A percentile compares a stretch with the other conserved stretches of the same genome.
These are phyloP conservation scores for Phialophora chinensis DNA, from an alignment of 2,329 filamentous ascomycete genomes.

Conservation along the genomic window DNA sequence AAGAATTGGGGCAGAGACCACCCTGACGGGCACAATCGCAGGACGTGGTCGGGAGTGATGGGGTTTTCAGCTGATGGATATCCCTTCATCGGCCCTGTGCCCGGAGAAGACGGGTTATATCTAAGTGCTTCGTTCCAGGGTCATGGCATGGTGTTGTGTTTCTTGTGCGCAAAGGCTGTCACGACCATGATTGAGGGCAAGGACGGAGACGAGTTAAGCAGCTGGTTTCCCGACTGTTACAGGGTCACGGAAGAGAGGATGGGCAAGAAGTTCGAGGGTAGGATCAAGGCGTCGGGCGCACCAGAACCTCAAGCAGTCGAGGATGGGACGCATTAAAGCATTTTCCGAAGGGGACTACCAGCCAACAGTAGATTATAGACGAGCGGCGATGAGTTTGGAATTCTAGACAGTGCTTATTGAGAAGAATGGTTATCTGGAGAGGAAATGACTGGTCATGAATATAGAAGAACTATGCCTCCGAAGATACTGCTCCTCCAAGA, in stretches of 20 bases:
- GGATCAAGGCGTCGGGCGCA: constrained; percentile 17
- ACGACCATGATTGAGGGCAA: constrained; percentile 31
- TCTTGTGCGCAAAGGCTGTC: constrained; percentile 33
- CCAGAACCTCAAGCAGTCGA: constrained; percentile 17
- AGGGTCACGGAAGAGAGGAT: constrained; percentile 33
- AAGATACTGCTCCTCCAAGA: background rate
- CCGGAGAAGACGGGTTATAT: constrained; percentile 43
- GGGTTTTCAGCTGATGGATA: constrained; percentile 61
- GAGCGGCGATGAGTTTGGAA: background rate
- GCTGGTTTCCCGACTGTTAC: constrained; percentile 36
- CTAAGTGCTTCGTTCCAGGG: constrained; percentile 36
- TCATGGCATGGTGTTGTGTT: constrained; percentile 39
- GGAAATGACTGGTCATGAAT: constrained; percentile 4
- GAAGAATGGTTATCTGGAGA: background rate
- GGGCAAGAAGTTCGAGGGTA: constrained; percentile 31
- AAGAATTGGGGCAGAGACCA: constrained; percentile 53
- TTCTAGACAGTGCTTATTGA: background rate
- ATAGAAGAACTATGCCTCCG: background rate
- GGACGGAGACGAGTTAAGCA: constrained; percentile 19
- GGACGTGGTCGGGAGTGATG: constrained; percentile 64
- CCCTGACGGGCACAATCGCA: constrained; percentile 52
- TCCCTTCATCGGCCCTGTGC: constrained; percentile 59
- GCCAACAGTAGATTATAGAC: background rate
- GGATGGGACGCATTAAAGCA: constrained; percentile 2
- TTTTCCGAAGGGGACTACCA: background rate